Evolutionary conservation across 805 yeast species (phyloP).

Genomic region (Yarrowia yakushimensis): DNA sequence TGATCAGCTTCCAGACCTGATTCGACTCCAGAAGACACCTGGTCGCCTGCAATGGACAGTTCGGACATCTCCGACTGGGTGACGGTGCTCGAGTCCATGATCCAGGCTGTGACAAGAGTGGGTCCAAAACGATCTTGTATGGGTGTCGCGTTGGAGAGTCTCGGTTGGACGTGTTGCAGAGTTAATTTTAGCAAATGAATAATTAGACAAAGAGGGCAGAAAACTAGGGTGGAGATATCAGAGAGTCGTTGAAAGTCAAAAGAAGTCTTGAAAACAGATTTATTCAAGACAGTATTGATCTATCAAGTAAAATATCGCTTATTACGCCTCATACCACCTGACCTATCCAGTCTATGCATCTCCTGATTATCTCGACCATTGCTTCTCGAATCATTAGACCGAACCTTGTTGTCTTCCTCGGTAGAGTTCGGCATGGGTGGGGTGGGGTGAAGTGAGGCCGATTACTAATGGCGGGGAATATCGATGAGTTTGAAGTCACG

Average conservation of each 20-base stretch:
- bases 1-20: conserved; percentile 18
- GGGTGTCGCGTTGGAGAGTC: not conserved
- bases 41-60: conserved; percentile 22
- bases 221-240: no score
- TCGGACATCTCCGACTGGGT: conserved; percentile 22
- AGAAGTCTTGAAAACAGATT: no score
- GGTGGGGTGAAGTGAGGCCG: no score
- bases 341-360: not conserved
- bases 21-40: conserved; percentile 18
- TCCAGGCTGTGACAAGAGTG: no score
- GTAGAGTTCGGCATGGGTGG: not conserved
- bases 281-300: no score
- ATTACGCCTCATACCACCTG: not conserved
- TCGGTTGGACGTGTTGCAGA: not conserved
- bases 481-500: no score
- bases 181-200: not conserved
- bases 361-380: not conserved
- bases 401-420: not conserved
- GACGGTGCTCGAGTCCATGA: conserved; percentile 20
- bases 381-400: not conserved
- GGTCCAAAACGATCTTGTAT: no score
- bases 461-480: not conserved
- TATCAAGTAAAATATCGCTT: no score
- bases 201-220: no score
- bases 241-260: no score